Percentiles rank a stretch among this genome's conserved stretches.
Conservation (phyloP, 352 stramenopile species). For the Phytophthora podocarpi region DNA sequence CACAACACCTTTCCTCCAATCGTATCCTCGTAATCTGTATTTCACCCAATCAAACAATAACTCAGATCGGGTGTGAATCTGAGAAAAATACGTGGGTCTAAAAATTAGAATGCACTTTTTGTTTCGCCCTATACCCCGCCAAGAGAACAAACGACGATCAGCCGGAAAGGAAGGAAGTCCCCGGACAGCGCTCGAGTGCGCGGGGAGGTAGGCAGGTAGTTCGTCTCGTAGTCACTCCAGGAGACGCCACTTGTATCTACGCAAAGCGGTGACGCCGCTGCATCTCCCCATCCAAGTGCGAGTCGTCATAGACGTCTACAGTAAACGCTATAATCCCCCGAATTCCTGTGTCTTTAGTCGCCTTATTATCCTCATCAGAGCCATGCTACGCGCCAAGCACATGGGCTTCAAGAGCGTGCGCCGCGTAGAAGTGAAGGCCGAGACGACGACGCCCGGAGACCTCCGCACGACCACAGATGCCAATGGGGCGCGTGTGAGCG, state of each 20-base stretch:
- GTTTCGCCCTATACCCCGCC: conserved; percentile 8
- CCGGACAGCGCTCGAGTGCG: conserved; percentile 21
- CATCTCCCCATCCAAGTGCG: background rate
- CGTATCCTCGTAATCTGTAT: background rate
- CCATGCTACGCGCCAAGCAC: conserved; percentile 77
- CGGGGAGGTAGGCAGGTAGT: conserved; percentile 4
- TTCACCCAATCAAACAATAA: conserved; percentile 14
- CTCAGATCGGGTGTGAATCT: conserved; percentile 1
- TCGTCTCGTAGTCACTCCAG: conserved; percentile 13
- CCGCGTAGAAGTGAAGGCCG: conserved; percentile 85
- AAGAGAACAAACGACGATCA: conserved; percentile 48
- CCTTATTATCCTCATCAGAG: background rate
- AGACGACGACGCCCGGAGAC: conserved; percentile 84
- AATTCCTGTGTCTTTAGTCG: background rate
- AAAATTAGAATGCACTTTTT: conserved; percentile 17
- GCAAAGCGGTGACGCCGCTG: conserved; percentile 3
- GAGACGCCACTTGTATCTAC: background rate
- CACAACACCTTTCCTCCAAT: conserved; percentile 9
- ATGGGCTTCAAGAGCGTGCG: conserved; percentile 85
- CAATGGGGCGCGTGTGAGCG: conserved; percentile 60
- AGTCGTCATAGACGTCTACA: background rate
- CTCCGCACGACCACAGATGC: conserved; percentile 76
- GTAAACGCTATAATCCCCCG: conserved; percentile 7
- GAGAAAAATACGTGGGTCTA: conserved; percentile 16
- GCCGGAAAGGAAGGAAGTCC: conserved; percentile 17